Conservation (phyloP, 106 monocot genomes). For the Dioscorea zingiberensis region DNA sequence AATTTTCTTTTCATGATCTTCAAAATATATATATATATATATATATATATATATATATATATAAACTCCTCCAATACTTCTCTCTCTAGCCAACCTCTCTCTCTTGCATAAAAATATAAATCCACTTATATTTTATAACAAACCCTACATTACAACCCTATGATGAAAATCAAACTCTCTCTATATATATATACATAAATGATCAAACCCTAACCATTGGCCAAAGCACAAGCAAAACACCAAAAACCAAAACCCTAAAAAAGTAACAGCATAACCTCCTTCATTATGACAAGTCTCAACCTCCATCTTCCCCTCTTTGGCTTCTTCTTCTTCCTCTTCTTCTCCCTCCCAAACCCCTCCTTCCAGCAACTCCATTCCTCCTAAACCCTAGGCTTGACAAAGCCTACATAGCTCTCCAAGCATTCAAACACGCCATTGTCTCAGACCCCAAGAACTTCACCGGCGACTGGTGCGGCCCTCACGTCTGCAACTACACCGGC, state of each 20-base stretch:
- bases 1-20: no score
- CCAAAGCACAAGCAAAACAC: no score
- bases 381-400: conserved; percentile 34
- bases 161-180: no score
- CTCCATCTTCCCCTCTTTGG: conserved; percentile 8
- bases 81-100: neutral
- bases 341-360: conserved; percentile 1
- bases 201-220: no score
- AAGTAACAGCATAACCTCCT: no score
- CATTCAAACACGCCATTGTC: conserved; percentile 36
- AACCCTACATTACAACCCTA: no score
- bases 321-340: conserved; percentile 9
- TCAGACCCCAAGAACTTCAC: conserved; percentile 44
- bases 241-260: no score
- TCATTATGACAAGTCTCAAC: neutral
- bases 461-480: conserved; percentile 42
- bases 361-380: neutral
- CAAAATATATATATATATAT: no score
- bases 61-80: neutral
- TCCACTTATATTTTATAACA: no score
- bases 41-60: no score
- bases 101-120: no score
- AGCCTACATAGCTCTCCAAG: conserved; percentile 45
- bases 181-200: no score
- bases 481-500: conserved; percentile 53